phyloP scores from a whole-genome alignment of 306 rosid species.

The Rosa lucieae region DNA sequence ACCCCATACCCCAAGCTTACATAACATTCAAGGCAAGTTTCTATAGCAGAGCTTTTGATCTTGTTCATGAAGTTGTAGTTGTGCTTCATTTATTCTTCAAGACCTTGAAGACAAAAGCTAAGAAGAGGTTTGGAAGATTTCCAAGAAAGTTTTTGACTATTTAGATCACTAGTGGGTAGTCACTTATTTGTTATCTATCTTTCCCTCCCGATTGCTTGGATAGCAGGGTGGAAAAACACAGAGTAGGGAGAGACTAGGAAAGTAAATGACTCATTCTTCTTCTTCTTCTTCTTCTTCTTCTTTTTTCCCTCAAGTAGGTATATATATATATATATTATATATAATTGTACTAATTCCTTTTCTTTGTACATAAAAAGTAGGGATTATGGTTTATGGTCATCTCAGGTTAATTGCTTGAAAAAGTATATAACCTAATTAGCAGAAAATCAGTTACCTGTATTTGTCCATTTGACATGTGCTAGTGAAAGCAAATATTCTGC shows the following conservation, averaged over 20 bases:
- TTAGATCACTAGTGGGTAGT: background rate
- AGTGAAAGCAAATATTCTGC: conserved; percentile 81
- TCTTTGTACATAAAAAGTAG: background rate
- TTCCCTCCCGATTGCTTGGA: background rate
- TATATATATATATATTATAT: background rate
- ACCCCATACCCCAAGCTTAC: background rate
- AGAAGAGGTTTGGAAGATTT: background rate
- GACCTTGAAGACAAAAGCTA: background rate
- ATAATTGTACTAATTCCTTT: background rate
- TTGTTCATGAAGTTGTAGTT: background rate
- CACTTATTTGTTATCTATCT: background rate
- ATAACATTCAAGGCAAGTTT: background rate
- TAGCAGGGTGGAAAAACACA: background rate
- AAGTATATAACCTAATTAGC: background rate
- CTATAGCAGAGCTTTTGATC: background rate
- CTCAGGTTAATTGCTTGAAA: background rate
- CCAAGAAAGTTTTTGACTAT: background rate
- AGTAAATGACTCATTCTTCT: background rate
- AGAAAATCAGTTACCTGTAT: conserved; percentile 51
- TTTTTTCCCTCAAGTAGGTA: background rate
- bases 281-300: background rate
- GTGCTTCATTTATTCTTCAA: background rate
- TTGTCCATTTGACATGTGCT: conserved; percentile 67
- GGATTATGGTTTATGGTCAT: background rate
- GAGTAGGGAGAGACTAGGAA: background rate